These are phyloP conservation scores for Typha latifolia DNA, from an alignment of 176 grass and related monocot species.

Conservation along the genomic window DNA sequence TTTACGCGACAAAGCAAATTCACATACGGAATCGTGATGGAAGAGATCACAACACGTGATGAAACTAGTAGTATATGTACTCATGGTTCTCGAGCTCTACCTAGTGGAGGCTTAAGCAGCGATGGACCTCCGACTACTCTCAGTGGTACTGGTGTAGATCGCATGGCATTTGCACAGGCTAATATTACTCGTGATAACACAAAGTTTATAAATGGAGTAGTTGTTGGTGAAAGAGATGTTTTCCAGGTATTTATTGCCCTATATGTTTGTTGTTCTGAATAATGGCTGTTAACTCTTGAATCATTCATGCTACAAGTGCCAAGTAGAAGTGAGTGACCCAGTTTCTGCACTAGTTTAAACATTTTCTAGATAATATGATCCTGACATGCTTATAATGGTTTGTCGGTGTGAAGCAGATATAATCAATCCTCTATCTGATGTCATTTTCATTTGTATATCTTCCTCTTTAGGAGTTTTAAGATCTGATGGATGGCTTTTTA, in stretches of 20 bases:
- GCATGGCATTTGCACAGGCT: slow-evolving; percentile 64
- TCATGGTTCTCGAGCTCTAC: slow-evolving; percentile 76
- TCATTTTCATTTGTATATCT: neutral
- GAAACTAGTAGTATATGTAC: slow-evolving; percentile 79
- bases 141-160: slow-evolving; percentile 75
- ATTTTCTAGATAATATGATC: too few species aligned
- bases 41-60: slow-evolving; percentile 84
- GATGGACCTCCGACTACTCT: slow-evolving; percentile 94
- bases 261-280: slow-evolving; percentile 9
- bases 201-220: slow-evolving; percentile 64
- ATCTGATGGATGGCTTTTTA: neutral
- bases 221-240: slow-evolving; percentile 76
- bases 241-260: slow-evolving; percentile 57
- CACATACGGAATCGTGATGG: slow-evolving; percentile 79
- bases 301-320: neutral
- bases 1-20: slow-evolving; percentile 94
- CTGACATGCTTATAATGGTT: too few species aligned
- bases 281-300: neutral
- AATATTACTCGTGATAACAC: slow-evolving; percentile 94
- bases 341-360: too few species aligned
- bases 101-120: slow-evolving; percentile 70
- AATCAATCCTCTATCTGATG: neutral
- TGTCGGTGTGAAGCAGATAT: too few species aligned
- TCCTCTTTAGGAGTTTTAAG: neutral
- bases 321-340: neutral